Evolutionary conservation across 495 filamentous ascomycete species (phyloP), one percentile per base, ranked within the genome.

Genomic region (Extremus antarcticus): DNA sequence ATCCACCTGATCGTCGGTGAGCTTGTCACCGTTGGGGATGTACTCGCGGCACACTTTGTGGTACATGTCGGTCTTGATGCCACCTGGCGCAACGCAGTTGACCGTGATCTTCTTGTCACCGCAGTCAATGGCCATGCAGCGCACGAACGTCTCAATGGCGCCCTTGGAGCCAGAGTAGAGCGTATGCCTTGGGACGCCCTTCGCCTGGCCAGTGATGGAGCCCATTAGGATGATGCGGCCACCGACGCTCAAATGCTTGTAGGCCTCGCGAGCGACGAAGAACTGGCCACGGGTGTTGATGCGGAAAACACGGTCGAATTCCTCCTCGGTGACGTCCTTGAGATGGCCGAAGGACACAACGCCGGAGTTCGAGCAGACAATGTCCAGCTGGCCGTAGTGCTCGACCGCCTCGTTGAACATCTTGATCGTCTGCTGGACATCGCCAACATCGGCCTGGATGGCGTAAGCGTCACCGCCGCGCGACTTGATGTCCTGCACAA

Each of bases 31-130:
- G 46, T 68, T 67, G 48, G 80, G 81, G 54, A 83, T 83, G 71
- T 84, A 84, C 70, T 81, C 79, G 51, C 76, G 72, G 67, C 76
- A 80, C 51, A 81, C 80, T 62, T 73, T 73, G 63, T 82, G 74
- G 73, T 81, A 84, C 81, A 85, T 85, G 64, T 85, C 81, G 50
- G 78, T 80, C 73, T 83, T 81, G 70, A 84, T 78, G 50, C 81
- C 81, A 46, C 81, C 81, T 43, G 81, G 81, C 2, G 81, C 81
- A 45, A 85, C 74, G 60, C 74, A 77, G 67, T 85, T 85, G 70
- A 81, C 79, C 16, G 80, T 84, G 58, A 84, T 79, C 60, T 76
- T 73, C 64, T 73, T 76, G 56, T 72, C 68, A 55, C 67, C 69
- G 53, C 60, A 63, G 63, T 73, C 70, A 58, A 76, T 74, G 51